Evolutionary conservation across 352 stramenopile genomes (phyloP).

Genomic region (Heterotrichella gracilis): DNA sequence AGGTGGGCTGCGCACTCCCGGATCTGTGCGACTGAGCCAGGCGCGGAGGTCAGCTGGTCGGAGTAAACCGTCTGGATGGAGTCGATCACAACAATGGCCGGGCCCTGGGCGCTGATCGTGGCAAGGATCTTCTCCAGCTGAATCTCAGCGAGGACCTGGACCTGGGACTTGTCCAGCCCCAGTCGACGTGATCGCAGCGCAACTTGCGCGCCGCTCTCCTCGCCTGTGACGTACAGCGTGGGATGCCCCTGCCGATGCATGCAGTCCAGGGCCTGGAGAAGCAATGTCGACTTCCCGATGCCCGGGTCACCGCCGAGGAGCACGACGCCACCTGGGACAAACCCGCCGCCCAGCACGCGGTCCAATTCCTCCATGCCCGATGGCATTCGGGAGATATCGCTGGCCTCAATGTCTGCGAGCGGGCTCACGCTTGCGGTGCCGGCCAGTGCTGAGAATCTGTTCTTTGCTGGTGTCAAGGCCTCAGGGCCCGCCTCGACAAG

Average conservation of each 20-base stretch:
- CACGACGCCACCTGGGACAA: slow-evolving; percentile 60
- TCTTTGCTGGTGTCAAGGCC: too few relatives aligned
- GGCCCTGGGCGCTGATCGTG: slow-evolving; percentile 17
- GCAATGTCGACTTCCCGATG: slow-evolving; percentile 48
- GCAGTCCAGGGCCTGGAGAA: slow-evolving; percentile 32
- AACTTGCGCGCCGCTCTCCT: slow-evolving; percentile 71
- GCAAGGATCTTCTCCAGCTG: slow-evolving; percentile 29
- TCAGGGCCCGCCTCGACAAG: too few relatives aligned
- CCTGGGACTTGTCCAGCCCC: background rate
- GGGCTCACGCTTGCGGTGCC: background rate
- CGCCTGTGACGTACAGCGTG: slow-evolving; percentile 69
- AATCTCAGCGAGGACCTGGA: slow-evolving; percentile 24
- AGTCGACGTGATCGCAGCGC: slow-evolving; percentile 30
- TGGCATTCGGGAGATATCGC: slow-evolving; percentile 21
- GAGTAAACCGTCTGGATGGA: slow-evolving; percentile 77
- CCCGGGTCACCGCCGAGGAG: slow-evolving; percentile 65
- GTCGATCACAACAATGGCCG: slow-evolving; percentile 51
- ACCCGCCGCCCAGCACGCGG: slow-evolving; percentile 60
- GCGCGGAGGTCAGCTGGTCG: slow-evolving; percentile 36
- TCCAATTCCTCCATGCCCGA: slow-evolving; percentile 33
- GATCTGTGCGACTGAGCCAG: slow-evolving; percentile 54
- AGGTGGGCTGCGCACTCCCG: slow-evolving; percentile 66
- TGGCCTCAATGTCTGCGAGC: slow-evolving; percentile 18
- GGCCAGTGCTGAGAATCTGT: slow-evolving; percentile 17
- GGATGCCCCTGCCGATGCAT: slow-evolving; percentile 20